Evolutionary conservation across 2,329 filamentous ascomycete species (phyloP).

Genomic region (Stemphylium beticola): DNA sequence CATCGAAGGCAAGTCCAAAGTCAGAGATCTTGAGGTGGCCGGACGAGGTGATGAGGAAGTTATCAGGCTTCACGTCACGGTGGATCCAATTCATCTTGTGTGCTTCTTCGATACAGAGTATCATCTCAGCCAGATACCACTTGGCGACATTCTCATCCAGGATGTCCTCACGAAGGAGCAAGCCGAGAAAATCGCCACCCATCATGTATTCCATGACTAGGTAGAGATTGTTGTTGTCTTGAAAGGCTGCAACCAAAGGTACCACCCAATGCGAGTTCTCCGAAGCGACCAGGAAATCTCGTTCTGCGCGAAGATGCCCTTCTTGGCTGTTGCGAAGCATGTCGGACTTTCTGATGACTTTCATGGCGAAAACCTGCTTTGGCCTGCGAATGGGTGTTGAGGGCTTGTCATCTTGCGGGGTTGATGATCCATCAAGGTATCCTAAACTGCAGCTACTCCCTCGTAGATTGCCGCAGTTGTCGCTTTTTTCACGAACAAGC

Average conservation of each 20-base stretch:
- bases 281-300: constrained; percentile 88
- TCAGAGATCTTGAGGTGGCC: constrained; percentile 96
- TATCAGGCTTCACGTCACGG: constrained; percentile 95
- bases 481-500: constrained; percentile 72
- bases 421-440: constrained; percentile 15
- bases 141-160: constrained; percentile 78
- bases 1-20: constrained; percentile 93
- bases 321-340: constrained; percentile 94
- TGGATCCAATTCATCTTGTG: constrained; percentile 91
- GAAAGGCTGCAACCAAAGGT: constrained; percentile 84
- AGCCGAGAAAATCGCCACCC: constrained; percentile 88
- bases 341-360: constrained; percentile 90
- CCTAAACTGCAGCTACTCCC: constrained; percentile 21
- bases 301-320: constrained; percentile 86
- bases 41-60: constrained; percentile 86
- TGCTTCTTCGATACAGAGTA: constrained; percentile 90
- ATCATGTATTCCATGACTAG: constrained; percentile 99
- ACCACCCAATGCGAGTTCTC: constrained; percentile 92
- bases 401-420: background rate
- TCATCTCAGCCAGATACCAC: constrained; percentile 95
- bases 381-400: constrained; percentile 11
- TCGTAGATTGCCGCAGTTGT: constrained; percentile 20
- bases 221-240: constrained; percentile 83
- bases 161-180: constrained; percentile 84
- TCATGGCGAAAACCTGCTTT: constrained; percentile 85